Base-by-base conservation (phyloP, 768 basidiomycete genomes). In the Clavaria fumosa region DNA sequence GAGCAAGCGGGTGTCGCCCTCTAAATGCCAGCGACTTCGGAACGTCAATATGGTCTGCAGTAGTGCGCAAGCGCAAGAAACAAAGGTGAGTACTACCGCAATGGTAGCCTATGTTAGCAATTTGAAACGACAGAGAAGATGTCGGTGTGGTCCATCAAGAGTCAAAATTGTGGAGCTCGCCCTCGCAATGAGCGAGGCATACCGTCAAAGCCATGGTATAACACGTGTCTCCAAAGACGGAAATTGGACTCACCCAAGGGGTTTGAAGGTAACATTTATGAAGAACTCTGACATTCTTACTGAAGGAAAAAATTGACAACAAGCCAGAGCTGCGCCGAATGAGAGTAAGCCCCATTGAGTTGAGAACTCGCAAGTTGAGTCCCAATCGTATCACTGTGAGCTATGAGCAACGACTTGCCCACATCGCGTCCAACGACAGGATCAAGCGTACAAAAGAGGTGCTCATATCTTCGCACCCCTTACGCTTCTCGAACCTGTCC, bases 301-400 rank as follows among this genome's bases (percentile, higher is more conserved):
- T 42, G 17, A 42, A 50, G 52, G 50, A 65, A 73, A 79, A 81
- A 80, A 75, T 67, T 56, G 26, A 28, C 26, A 28, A 28, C 26
- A n/a, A n/a, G n/a, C n/a, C 14, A 45, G 37, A 28, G 46, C 50
- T 54, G 61, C 65, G 74, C 69, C 74, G 72, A 62, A 62, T 55
- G 69, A 81, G 77, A 83, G 78, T 82, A 77, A 84, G 81, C 81
- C 81, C 81, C 81, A 82, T 84, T 84, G 72, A 67, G 81, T 81
- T 80, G 66, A 72, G 58, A 66, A 67, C 62, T 48, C 53, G 31
- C 26, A 43, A 50, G 41, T 55, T 62, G 66, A 44, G 68, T n/a
- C n/a, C n/a, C 75, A 73, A 83, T 75, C 81, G 81, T 71, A 84
- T 84, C 70, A 80, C 81, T 84, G 54, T 83, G 60, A n/a, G 66